Conservation (phyloP, 176 grass and related monocot genomes). For the Canna indica region DNA sequence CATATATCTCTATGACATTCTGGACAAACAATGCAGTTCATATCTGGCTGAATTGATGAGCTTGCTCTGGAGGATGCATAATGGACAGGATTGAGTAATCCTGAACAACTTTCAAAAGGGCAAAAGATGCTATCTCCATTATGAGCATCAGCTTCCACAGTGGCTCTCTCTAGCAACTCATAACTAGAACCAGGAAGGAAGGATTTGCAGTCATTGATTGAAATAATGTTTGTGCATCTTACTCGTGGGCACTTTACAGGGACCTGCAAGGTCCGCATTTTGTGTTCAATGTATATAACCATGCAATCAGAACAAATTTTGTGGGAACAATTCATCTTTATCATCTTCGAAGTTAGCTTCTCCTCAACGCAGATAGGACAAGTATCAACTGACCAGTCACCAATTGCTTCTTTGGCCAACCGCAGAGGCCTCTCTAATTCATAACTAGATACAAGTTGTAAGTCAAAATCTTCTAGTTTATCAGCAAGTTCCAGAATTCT, state of each 20-base stretch:
- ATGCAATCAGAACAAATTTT: slow-evolving; percentile 57
- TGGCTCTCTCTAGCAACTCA: slow-evolving; percentile 38
- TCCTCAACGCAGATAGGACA: slow-evolving; percentile 59
- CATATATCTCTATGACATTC: slow-evolving; percentile 87
- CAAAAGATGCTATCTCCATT: slow-evolving; percentile 63
- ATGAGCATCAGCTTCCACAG: slow-evolving; percentile 23
- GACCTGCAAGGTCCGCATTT: slow-evolving; percentile 30
- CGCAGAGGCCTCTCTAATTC: slow-evolving; percentile 68
- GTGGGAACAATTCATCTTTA: slow-evolving; percentile 58
- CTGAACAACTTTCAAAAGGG: slow-evolving; percentile 72
- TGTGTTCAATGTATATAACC: slow-evolving; percentile 36
- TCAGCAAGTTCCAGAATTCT: slow-evolving; percentile 94
- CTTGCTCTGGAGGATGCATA: slow-evolving; percentile 57
- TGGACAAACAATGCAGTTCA: slow-evolving; percentile 55
- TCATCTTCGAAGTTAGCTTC: slow-evolving; percentile 48
- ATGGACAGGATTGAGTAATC: slow-evolving; percentile 45
- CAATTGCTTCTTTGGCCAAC: slow-evolving; percentile 91
- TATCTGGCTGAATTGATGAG: slow-evolving; percentile 52
- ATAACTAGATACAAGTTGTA: slow-evolving; percentile 72
- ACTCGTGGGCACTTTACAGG: slow-evolving; percentile 53
- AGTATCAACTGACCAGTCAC: slow-evolving; percentile 37
- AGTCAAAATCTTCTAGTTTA: slow-evolving; percentile 82
- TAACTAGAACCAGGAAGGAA: slow-evolving; percentile 54
- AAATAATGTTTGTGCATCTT: slow-evolving; percentile 62
- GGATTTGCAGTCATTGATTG: slow-evolving; percentile 48